Base-by-base conservation (phyloP, 2,329 filamentous ascomycete genomes). In the Exutisphaerella laricina region DNA sequence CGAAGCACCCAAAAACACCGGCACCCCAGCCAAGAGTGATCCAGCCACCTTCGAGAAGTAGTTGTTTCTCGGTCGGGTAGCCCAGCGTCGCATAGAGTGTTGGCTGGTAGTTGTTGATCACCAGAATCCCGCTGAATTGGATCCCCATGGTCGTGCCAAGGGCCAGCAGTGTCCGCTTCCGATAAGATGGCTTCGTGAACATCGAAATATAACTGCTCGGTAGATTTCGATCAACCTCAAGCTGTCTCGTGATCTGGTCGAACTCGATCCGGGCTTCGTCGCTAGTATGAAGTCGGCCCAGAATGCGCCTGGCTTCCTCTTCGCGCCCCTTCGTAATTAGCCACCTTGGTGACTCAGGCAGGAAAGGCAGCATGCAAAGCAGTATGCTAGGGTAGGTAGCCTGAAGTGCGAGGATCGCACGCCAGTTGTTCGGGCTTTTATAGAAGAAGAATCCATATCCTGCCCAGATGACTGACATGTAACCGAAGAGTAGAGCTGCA, bases 31-130 rank as follows among this genome's bases (percentile, higher is more conserved):
- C 37, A n/a, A 39, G 26, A 12, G 37, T 39, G 23, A 39, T 39
- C 37, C 26, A 39, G 23, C 37, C 37, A 25, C 37, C 37, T 17
- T n/a, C 10, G 5, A 39, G 26, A 14, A 39, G 37, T 8, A 39
- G 37, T 31, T 39, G 37, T 14, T 25, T 23, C 17, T 39, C 37
- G 9, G 37, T 39, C 4, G 8, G 8, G 17, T 39, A 39, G 16
- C 37, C 37, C 13, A 39, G 26, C 4, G 37, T 39, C 17, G 37
- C 37, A 26, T 39, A 39, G 16, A 39, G 37, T n/a, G 37, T 39
- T 7, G 37, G 37, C 29, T 39, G 37, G 26, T 39, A 39, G 26
- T 39, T 39, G 26, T 39, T 39, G 23, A 39, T 39, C 13, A 39
- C 37, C 13, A 39, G 37, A 20, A 39, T 39, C 26, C 36, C 36